Base-by-base conservation (phyloP, 2,329 filamentous ascomycete species). In the Pseudocercospora eumusae region DNA sequence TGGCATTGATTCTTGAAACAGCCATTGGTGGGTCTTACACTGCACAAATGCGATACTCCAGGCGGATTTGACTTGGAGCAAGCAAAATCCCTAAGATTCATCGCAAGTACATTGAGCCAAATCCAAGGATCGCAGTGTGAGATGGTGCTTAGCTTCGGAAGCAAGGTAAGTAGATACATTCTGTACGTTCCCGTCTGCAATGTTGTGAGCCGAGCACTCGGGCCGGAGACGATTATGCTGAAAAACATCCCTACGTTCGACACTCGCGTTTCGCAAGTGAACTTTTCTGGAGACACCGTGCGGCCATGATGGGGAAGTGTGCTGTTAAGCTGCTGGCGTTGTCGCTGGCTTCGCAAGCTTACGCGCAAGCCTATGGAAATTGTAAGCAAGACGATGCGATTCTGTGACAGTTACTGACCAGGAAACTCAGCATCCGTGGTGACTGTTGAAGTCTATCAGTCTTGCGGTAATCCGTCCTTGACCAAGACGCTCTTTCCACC, bases 371-470 rank as follows among this genome's bases (percentile, higher is more conserved):
- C 20, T 49, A 7, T 49, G 44, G 18, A 21, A 49, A 49, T 25
- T 0, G 44, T 49, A 49, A 49, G 44, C 23, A 21, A 49, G 20
- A 23, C 44, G 23, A 11, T 8, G 20, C 18, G 10, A 13, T 49
- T 21, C 20, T 6, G 20, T 25, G 44, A 10, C 20, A 13, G 13
- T 21, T 9, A 49, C 44, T 49, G 44, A 49, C 6, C 10, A 5
- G 44, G 23, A 25, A 21, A 49, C n/a, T 13, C 18, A 56, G 53
- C 28, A 21, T 56, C 28, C 11, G 55, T 57, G 23, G 42, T 57
- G 15, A 57, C 55, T n/a, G 40, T 57, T 9, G 36, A 31, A 21
- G 40, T 57, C 55, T 57, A 57, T 31, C 55, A 57, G 21, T 57
- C 55, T 20, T 57, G 55, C 45, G 55, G 55, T 1, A 57, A 57